phyloP scores from a whole-genome alignment of 2,329 filamentous ascomycete genomes.

The Aspergillus ustus region DNA sequence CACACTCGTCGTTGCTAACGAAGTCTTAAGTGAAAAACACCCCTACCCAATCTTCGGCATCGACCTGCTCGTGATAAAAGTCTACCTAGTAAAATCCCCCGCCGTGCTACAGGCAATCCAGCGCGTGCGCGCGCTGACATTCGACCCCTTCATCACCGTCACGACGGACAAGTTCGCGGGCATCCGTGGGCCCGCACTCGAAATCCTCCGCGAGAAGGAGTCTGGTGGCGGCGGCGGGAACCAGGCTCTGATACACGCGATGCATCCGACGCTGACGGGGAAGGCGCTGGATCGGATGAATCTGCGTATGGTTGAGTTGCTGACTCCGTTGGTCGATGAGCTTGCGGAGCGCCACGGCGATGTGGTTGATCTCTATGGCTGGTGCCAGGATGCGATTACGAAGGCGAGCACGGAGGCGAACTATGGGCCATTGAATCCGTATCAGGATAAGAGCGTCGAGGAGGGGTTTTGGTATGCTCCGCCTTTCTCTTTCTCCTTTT shows the following conservation, averaged over 20 bases:
- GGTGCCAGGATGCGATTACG: conserved; percentile 33
- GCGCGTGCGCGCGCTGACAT: conserved; percentile 30
- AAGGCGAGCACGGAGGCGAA: conserved; percentile 33
- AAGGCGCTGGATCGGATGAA: conserved; percentile 33
- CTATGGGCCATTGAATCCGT: conserved; percentile 38
- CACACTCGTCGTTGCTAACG: too few relatives aligned
- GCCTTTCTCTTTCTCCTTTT: background rate
- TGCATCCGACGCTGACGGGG: conserved; percentile 31
- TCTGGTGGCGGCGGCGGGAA: conserved; percentile 27
- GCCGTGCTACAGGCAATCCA: conserved; percentile 28
- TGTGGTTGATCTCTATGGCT: conserved; percentile 31
- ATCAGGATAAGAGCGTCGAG: conserved; percentile 20
- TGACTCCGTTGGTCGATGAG: conserved; percentile 24
- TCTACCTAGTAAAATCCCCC: conserved; percentile 34
- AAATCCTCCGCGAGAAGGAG: conserved; percentile 26
- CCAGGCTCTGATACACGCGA: conserved; percentile 25
- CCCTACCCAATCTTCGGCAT: conserved; percentile 28
- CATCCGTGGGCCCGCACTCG: conserved; percentile 22
- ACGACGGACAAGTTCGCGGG: conserved; percentile 26
- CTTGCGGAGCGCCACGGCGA: conserved; percentile 7
- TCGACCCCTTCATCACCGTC: conserved; percentile 30
- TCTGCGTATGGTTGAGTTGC: conserved; percentile 25
- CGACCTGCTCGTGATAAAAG: conserved; percentile 31
- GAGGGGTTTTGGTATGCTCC: conserved; percentile 11
- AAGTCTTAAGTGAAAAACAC: conserved; percentile 23